Conservation (phyloP, 176 grass and related monocot species). For the Puya raimondii region DNA sequence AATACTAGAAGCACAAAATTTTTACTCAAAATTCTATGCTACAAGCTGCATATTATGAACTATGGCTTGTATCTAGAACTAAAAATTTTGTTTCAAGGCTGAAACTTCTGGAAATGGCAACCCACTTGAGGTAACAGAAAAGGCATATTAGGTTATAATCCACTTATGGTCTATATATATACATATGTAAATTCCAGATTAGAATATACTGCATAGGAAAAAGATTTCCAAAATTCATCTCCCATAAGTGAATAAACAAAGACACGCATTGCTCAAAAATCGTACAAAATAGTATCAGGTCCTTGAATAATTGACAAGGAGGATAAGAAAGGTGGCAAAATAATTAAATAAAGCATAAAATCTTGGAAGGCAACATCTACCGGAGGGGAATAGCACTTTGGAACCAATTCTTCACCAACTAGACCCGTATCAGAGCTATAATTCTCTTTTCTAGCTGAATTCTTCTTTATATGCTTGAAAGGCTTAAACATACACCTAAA, state of each 20-base stretch:
- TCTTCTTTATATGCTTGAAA: background rate
- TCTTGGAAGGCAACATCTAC: background rate
- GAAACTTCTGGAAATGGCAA: background rate
- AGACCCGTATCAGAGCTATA: background rate
- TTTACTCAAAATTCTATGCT: background rate
- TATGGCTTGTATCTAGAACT: background rate
- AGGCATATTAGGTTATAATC: background rate
- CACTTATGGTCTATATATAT: background rate
- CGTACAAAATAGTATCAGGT: conserved; percentile 15
- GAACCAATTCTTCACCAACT: conserved; percentile 18
- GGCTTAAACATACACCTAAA: background rate
- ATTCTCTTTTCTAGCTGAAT: background rate
- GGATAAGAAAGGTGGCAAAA: conserved; percentile 18
- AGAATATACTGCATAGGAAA: background rate
- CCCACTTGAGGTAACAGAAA: background rate
- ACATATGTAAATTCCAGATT: background rate
- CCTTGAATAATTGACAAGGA: conserved; percentile 23
- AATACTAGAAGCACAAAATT: no score
- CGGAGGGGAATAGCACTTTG: conserved; percentile 13
- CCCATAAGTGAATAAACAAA: background rate
- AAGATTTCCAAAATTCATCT: background rate
- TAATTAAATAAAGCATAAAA: conserved; percentile 7
- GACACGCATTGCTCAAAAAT: conserved; percentile 4
- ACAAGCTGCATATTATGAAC: background rate
- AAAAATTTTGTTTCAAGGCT: background rate